Percentiles rank a stretch among this genome's conserved stretches.
These are phyloP conservation scores for Sodiomyces alkalinus DNA, from an alignment of 2,329 filamentous ascomycete genomes.

Conservation along the genomic window DNA sequence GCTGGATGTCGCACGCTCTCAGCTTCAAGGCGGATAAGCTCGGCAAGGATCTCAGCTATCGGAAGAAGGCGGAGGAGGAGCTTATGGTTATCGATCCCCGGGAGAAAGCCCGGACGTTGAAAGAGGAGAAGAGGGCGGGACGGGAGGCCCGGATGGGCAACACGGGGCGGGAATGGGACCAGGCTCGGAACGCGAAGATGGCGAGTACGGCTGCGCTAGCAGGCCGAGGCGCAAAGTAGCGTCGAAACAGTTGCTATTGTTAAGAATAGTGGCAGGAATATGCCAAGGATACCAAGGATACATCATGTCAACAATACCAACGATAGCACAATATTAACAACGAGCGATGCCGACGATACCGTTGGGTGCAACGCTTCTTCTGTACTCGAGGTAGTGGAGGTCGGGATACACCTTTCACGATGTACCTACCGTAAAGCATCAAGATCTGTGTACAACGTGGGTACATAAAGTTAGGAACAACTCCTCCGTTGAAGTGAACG, in stretches of 20 bases:
- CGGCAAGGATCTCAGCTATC: slow-evolving; percentile 84
- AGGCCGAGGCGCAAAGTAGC: slow-evolving; percentile 41
- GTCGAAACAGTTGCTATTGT: no score
- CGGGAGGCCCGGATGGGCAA: slow-evolving; percentile 35
- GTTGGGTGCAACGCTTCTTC: no score
- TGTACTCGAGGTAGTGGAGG: no score
- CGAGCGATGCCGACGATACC: no score
- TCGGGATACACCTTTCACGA: no score
- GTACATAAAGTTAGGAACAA: no score
- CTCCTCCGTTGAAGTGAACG: no score
- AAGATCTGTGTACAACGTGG: no score
- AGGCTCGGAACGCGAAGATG: slow-evolving; percentile 40
- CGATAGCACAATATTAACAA: no score
- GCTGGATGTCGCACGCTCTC: slow-evolving; percentile 77
- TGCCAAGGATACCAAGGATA: slow-evolving; percentile 9
- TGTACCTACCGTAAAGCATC: no score
- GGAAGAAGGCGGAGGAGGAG: slow-evolving; percentile 81
- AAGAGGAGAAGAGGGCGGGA: slow-evolving; percentile 46
- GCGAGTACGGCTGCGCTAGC: slow-evolving; percentile 35
- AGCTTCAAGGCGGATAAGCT: slow-evolving; percentile 80
- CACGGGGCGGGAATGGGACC: slow-evolving; percentile 43
- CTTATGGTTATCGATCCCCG: slow-evolving; percentile 85
- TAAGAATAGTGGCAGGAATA: no score
- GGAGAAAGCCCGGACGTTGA: slow-evolving; percentile 61
- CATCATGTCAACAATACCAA: no score